These are phyloP conservation scores for Musa balbisiana DNA, from an alignment of 202 grass and related monocot species.

Conservation along the genomic window DNA sequence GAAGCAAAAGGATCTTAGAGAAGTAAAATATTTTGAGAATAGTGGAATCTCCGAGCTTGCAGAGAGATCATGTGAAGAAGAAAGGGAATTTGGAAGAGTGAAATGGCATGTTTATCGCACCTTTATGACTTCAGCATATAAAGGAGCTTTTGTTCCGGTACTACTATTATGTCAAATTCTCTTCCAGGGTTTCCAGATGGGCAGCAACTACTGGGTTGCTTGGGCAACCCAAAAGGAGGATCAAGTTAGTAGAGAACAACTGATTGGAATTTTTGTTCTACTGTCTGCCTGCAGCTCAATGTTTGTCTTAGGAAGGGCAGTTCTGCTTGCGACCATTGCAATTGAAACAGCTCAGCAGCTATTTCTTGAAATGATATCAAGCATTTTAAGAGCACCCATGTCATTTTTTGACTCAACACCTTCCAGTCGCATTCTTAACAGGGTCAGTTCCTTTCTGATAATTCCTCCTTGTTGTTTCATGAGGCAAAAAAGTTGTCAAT, in stretches of 20 bases:
- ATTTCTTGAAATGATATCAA: constrained; percentile 60
- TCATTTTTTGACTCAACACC: constrained; percentile 82
- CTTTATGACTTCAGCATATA: constrained; percentile 71
- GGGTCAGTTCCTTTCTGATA: constrained; percentile 36
- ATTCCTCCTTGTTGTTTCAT: background rate
- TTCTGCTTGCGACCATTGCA: constrained; percentile 68
- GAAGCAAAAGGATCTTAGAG: constrained; percentile 34
- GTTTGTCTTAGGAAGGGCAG: constrained; percentile 66
- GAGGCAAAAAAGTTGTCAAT: no score
- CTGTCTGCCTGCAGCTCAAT: constrained; percentile 57
- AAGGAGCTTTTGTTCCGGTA: constrained; percentile 56
- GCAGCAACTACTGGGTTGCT: constrained; percentile 93
- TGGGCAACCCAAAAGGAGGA: constrained; percentile 58
- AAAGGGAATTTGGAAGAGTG: constrained; percentile 68
- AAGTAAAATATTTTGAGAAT: constrained; percentile 35
- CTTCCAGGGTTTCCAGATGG: constrained; percentile 79
- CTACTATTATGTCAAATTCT: constrained; percentile 65
- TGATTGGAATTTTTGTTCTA: constrained; percentile 61
- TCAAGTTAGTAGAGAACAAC: constrained; percentile 49
- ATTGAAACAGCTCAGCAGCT: constrained; percentile 69
- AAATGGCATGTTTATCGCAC: constrained; percentile 69
- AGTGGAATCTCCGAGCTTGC: constrained; percentile 19
- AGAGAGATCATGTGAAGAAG: constrained; percentile 50
- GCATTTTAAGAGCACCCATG: constrained; percentile 67
- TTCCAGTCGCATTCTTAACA: constrained; percentile 78